Conservation (phyloP, 164 flowering plant genomes). For the Annona cherimola region DNA sequence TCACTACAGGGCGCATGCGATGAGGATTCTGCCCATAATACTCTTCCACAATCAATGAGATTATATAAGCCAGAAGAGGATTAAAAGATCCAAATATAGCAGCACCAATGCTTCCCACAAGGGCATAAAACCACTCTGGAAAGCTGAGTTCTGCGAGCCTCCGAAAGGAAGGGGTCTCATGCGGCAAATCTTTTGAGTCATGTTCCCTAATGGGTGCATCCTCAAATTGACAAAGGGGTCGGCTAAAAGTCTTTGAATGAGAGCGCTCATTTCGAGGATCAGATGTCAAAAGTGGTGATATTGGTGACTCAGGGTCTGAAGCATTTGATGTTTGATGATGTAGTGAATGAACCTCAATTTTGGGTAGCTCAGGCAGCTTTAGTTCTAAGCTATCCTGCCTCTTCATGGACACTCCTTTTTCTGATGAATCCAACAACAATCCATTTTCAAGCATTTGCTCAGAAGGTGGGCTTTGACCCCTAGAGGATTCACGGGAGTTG, state of each 20-base stretch:
- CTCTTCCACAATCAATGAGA: slow-evolving; percentile 60
- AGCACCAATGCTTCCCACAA: slow-evolving; percentile 89
- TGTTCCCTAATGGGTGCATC: slow-evolving; percentile 37
- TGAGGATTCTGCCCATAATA: slow-evolving; percentile 54
- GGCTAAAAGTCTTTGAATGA: slow-evolving; percentile 93
- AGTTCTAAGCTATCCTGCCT: slow-evolving; percentile 96
- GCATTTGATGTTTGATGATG: slow-evolving; percentile 45
- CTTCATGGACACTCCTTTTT: slow-evolving; percentile 69
- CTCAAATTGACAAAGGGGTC: slow-evolving; percentile 60
- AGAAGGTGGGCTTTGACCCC: slow-evolving; percentile 62
- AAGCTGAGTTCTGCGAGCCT: slow-evolving; percentile 89
- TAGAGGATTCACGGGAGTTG: slow-evolving; percentile 72
- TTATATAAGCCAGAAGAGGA: slow-evolving; percentile 92
- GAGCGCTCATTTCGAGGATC: slow-evolving; percentile 95
- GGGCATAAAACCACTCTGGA: slow-evolving; percentile 98
- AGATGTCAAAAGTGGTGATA: slow-evolving; percentile 92
- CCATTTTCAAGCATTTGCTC: slow-evolving; percentile 80
- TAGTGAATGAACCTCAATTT: slow-evolving; percentile 70
- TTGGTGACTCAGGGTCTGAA: slow-evolving; percentile 95
- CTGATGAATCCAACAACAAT: slow-evolving; percentile 36
- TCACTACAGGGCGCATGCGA: slow-evolving; percentile 51
- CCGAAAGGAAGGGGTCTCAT: slow-evolving; percentile 75
- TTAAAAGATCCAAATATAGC: slow-evolving; percentile 95
- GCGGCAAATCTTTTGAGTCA: slow-evolving; percentile 36
- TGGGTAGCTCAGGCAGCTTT: slow-evolving; percentile 84